phyloP scores from a whole-genome alignment of 352 stramenopile genomes.

The Blastocystis sp. region DNA sequence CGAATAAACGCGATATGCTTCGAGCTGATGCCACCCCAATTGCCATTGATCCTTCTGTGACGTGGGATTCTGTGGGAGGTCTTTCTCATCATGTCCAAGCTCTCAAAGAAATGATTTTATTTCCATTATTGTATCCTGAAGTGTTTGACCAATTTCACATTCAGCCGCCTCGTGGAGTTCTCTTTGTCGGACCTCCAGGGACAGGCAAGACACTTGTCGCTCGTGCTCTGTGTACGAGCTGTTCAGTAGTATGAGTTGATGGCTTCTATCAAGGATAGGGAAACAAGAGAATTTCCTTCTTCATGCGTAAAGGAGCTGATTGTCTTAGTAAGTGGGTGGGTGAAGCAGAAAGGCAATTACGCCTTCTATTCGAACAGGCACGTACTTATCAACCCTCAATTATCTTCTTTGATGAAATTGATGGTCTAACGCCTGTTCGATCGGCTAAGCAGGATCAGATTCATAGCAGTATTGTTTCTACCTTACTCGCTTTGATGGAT shows the following conservation, averaged over 20 bases:
- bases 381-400: conserved; percentile 81
- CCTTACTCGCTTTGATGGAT: conserved; percentile 86
- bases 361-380: conserved; percentile 84
- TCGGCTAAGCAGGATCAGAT: conserved; percentile 89
- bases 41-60: conserved; percentile 79
- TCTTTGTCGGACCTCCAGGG: conserved; percentile 82
- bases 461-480: conserved; percentile 86
- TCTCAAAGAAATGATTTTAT: conserved; percentile 88
- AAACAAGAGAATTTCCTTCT: conserved; percentile 82
- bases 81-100: conserved; percentile 81
- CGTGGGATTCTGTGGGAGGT: conserved; percentile 81
- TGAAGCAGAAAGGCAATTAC: conserved; percentile 84
- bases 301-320: conserved; percentile 87
- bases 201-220: conserved; percentile 86
- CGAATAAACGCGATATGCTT: conserved; percentile 72
- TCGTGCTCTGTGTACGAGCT: conserved; percentile 83
- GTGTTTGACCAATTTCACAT: conserved; percentile 85
- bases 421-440: conserved; percentile 84
- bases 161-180: conserved; percentile 78
- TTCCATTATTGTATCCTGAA: conserved; percentile 86
- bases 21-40: conserved; percentile 80
- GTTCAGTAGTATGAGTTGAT: conserved; percentile 70
- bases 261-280: conserved; percentile 66
- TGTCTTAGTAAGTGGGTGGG: conserved; percentile 87
- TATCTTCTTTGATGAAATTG: conserved; percentile 91